Percentiles rank a stretch among this genome's conserved stretches.
phyloP scores from a whole-genome alignment of 1,284 basidiomycete species.

The Boletellus deceptivus region DNA sequence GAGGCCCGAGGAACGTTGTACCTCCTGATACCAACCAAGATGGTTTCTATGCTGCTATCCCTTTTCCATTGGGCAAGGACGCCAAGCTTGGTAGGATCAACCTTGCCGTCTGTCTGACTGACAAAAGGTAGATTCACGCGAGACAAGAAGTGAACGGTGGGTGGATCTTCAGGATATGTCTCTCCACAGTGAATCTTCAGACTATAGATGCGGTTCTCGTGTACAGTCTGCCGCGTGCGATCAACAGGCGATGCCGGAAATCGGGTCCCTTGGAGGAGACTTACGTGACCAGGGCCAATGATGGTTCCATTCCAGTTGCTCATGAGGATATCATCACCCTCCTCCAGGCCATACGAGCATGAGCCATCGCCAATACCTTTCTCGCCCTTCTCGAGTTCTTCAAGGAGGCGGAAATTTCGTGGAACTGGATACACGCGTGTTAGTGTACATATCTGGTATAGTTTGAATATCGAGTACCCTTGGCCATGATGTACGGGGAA shows the following conservation, averaged over 20 bases:
- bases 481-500: conserved; percentile 49
- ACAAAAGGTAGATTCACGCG: conserved; percentile 97
- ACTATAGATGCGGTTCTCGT: conserved; percentile 98
- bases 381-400: conserved; percentile 99
- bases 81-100: conserved; percentile 68
- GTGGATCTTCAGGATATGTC: conserved; percentile 79
- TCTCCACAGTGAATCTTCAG: conserved; percentile 88
- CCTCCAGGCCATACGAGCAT: conserved; percentile 93
- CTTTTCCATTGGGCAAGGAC: conserved; percentile 76
- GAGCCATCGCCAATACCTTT: conserved; percentile 98
- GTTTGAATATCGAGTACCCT: conserved; percentile 40
- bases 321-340: conserved; percentile 94
- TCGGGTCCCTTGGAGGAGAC: conserved; percentile 27
- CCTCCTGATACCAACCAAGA: conserved; percentile 91
- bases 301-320: conserved; percentile 99
- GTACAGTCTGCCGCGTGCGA: conserved; percentile 68
- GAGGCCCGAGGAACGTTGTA: conserved; percentile 29
- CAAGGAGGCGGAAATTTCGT: conserved; percentile 92
- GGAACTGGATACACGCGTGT: conserved; percentile 63
- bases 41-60: conserved; percentile 77
- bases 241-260: conserved; percentile 23
- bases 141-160: conserved; percentile 82
- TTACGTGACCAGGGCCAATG: conserved; percentile 94
- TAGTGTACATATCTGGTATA: background rate
- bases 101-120: conserved; percentile 69